Evolutionary conservation across 129 eudicot genomes (phyloP).

Genomic region (Arctium lappa): DNA sequence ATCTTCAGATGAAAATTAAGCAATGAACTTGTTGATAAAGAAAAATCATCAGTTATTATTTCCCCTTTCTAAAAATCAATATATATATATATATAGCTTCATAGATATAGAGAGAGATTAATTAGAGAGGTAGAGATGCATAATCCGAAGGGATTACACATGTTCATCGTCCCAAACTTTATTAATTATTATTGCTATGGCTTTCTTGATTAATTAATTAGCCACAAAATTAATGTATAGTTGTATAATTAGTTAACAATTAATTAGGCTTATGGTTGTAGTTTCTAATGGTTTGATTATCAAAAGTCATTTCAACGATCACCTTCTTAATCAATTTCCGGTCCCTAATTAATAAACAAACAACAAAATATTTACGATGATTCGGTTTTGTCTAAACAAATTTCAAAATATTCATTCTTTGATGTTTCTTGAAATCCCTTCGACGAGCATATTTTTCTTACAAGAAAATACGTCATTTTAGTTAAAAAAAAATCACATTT

Average conservation of each 20-base stretch:
- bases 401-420: background rate
- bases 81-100: background rate
- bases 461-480: background rate
- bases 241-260: background rate
- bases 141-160: slow-evolving; percentile 33
- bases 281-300: slow-evolving; percentile 3
- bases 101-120: background rate
- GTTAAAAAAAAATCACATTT: background rate
- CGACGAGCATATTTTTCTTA: background rate
- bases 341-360: background rate
- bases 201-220: slow-evolving; percentile 1
- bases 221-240: background rate
- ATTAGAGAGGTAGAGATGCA: slow-evolving; percentile 12
- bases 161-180: slow-evolving; percentile 12
- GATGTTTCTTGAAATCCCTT: background rate
- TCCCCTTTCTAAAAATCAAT: background rate
- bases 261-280: slow-evolving; percentile 12
- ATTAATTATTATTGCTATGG: background rate
- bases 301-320: background rate
- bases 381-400: background rate
- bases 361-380: background rate
- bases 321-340: background rate
- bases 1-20: slow-evolving; percentile 45
- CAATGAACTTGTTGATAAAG: background rate
- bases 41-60: background rate